Evolutionary conservation across 352 stramenopile species (phyloP).

Genomic region (Globisporangium middletonii): DNA sequence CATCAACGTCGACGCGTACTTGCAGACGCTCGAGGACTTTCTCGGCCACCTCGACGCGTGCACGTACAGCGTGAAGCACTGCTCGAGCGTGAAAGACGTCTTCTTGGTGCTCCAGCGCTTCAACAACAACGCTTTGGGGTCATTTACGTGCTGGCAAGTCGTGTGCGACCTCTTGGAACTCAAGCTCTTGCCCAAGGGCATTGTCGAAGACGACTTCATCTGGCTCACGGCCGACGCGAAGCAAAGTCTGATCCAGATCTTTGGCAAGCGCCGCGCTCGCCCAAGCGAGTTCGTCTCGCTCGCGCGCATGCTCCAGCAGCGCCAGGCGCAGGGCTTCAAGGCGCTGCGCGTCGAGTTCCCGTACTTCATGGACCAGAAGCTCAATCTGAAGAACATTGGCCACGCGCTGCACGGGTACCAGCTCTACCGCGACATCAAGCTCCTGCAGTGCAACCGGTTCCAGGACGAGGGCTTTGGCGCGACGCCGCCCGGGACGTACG

Average conservation of each 20-base stretch:
- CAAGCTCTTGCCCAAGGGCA: slow-evolving; percentile 51
- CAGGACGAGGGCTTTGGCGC: slow-evolving; percentile 60
- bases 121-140: slow-evolving; percentile 64
- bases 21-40: slow-evolving; percentile 68
- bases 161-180: slow-evolving; percentile 76
- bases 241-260: slow-evolving; percentile 79
- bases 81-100: slow-evolving; percentile 36
- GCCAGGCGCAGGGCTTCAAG: slow-evolving; percentile 75
- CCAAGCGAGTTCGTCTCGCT: slow-evolving; percentile 63
- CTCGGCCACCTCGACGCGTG: slow-evolving; percentile 52
- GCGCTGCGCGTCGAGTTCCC: slow-evolving; percentile 75
- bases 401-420: slow-evolving; percentile 79
- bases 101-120: slow-evolving; percentile 68
- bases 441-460: slow-evolving; percentile 63
- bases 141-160: slow-evolving; percentile 85
- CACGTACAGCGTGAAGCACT: slow-evolving; percentile 50
- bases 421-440: slow-evolving; percentile 81
- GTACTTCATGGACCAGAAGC: slow-evolving; percentile 73
- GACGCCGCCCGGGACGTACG: slow-evolving; percentile 47
- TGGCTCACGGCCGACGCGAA: slow-evolving; percentile 76
- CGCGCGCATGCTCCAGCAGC: slow-evolving; percentile 61
- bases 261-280: slow-evolving; percentile 68
- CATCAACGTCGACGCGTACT: slow-evolving; percentile 44
- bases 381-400: slow-evolving; percentile 80
- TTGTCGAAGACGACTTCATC: slow-evolving; percentile 65